A percentile compares a stretch with the other conserved stretches of the same genome.
Conservation (phyloP, 208 protist genomes). For the Tetramitus jugosus region DNA sequence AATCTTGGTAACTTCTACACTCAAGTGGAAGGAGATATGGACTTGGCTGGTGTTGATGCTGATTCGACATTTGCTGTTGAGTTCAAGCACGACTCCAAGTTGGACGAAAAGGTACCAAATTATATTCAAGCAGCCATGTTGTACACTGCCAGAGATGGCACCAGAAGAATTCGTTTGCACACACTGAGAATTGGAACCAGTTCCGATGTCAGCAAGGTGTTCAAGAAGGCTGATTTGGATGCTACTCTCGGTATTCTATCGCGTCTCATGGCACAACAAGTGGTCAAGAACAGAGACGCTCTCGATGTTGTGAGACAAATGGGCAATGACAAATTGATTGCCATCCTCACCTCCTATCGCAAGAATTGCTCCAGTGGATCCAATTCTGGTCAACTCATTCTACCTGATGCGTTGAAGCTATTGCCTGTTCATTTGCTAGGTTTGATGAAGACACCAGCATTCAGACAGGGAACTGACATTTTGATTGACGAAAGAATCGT, state of each 20-base stretch:
- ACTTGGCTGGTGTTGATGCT: slow-evolving; percentile 53
- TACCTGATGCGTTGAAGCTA: slow-evolving; percentile 80
- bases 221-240: slow-evolving; percentile 66
- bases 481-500: neutral
- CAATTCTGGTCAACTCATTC: slow-evolving; percentile 56
- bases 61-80: slow-evolving; percentile 71
- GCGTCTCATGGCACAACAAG: slow-evolving; percentile 48
- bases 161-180: slow-evolving; percentile 72
- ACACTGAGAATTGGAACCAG: slow-evolving; percentile 57
- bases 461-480: neutral
- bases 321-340: slow-evolving; percentile 49
- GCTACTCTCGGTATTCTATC: slow-evolving; percentile 54
- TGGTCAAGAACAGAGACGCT: slow-evolving; percentile 59
- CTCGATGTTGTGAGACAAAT: slow-evolving; percentile 47
- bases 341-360: slow-evolving; percentile 66
- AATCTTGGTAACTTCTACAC: slow-evolving; percentile 74
- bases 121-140: slow-evolving; percentile 79
- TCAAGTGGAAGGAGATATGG: slow-evolving; percentile 70
- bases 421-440: slow-evolving; percentile 71
- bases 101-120: neutral
- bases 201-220: slow-evolving; percentile 51
- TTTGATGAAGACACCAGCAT: slow-evolving; percentile 29
- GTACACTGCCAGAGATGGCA: slow-evolving; percentile 74
- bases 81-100: slow-evolving; percentile 55
- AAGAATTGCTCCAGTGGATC: slow-evolving; percentile 49